phyloP scores from a whole-genome alignment of 2,329 filamentous ascomycete genomes.

The Fusarium sp. region DNA sequence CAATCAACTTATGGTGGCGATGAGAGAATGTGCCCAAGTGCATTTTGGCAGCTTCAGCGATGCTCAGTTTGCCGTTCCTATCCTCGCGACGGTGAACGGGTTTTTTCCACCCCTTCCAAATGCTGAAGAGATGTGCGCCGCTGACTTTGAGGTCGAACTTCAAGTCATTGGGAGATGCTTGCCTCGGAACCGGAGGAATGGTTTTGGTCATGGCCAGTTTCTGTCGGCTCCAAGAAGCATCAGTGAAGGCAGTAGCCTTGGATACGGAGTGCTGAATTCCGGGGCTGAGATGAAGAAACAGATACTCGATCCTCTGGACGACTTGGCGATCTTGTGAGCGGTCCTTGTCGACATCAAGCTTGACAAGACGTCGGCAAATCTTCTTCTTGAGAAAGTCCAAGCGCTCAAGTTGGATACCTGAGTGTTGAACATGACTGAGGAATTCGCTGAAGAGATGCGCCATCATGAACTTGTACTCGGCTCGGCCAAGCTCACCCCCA shows the following conservation, averaged over 20 bases:
- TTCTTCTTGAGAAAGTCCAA: conserved; percentile 42
- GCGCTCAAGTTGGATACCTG: conserved; percentile 26
- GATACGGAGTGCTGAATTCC: conserved; percentile 17
- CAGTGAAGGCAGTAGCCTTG: conserved; percentile 25
- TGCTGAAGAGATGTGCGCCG: conserved; percentile 16
- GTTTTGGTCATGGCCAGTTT: conserved; percentile 37
- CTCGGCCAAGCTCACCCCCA: conserved; percentile 43
- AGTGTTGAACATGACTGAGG: conserved; percentile 52
- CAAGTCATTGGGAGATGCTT: conserved; percentile 30
- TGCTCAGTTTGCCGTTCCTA: conserved; percentile 7
- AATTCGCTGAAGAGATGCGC: conserved; percentile 60
- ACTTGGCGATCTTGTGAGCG: conserved; percentile 15
- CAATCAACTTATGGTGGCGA: conserved; percentile 27
- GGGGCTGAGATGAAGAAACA: conserved; percentile 30
- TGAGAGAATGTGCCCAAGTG: conserved; percentile 31
- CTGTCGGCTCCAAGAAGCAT: conserved; percentile 35
- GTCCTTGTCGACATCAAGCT: conserved; percentile 39
- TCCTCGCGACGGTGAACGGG: not conserved
- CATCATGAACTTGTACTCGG: conserved; percentile 70
- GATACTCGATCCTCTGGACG: conserved; percentile 24
- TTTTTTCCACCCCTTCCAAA: conserved; percentile 23
- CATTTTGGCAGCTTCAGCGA: conserved; percentile 33
- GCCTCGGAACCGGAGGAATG: conserved; percentile 35
- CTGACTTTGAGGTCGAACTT: conserved; percentile 34
- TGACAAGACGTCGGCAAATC: conserved; percentile 42